Base-by-base conservation (phyloP, 2,329 filamentous ascomycete genomes). In the Clonostachys byssicola region DNA sequence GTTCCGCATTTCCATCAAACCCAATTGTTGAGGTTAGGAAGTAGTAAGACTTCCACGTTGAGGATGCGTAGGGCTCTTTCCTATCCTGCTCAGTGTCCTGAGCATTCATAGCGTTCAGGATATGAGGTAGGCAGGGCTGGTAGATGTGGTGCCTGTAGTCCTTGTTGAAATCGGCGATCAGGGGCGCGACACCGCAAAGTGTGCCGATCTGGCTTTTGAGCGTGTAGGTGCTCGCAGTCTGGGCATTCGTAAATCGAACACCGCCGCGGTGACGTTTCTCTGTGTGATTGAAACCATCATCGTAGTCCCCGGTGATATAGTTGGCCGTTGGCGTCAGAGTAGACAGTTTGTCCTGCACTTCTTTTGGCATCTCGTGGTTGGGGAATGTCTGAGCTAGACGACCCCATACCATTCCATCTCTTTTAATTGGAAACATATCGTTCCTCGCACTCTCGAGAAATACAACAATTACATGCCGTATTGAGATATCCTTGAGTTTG, bases 81-180 rank as follows among this genome's bases (percentile, higher is more conserved):
- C 17, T n/a, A 18, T 18, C 17, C 36, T 39, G 14, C 36, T 39
- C 36, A n/a, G 36, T 39, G 17, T 50, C 46, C 18, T 43, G 38
- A 20, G 53, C 52, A 36, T 51, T 55, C 45, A 56, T 46, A 33
- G 52, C 44, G 17, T 54, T 44, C 16, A 56, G 42, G 42, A 54
- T 44, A 38, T 54, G 65, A 3, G 65, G 60, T 44, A 68, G 49
- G 42, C 66, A 68, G 3, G 66, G 66, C 46, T 68, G 65, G 51
- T 68, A 68, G 40, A 66, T 58, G 41, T 67, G 59, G 39, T 62
- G 55, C 17, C 60, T 49, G 42, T 61, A 65, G 46, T 68, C 66
- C 38, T 57, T 57, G 45, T 66, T 66, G 40, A 59, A 61, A 42
- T 68, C 63, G 12, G 60, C 60, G 2, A 64, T 56, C 40, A 68